Conservation (phyloP, 148 eudicot genomes). For the Arbutus unedo region DNA sequence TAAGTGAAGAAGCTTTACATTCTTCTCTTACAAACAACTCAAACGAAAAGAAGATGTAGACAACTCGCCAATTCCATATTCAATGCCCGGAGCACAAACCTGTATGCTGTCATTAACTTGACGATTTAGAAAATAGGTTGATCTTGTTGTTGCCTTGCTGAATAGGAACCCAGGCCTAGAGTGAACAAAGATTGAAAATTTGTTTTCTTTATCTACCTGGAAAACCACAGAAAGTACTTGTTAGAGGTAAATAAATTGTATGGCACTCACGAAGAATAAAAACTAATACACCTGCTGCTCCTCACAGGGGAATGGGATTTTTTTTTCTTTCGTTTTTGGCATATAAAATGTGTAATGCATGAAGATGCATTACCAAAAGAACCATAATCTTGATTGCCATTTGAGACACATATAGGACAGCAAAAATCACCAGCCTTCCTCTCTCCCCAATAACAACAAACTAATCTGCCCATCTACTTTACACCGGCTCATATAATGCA, state of each 20-base stretch:
- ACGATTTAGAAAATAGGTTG: conserved; percentile 65
- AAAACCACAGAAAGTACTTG: conserved; percentile 20
- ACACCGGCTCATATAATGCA: neutral
- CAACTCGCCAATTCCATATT: neutral
- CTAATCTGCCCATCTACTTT: neutral
- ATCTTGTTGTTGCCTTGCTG: conserved; percentile 69
- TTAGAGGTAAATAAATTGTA: neutral
- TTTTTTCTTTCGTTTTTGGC: neutral
- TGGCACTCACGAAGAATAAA: neutral
- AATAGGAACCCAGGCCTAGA: conserved; percentile 88
- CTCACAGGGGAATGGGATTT: neutral
- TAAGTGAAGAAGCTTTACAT: neutral
- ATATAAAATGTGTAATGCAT: neutral
- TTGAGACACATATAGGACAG: neutral
- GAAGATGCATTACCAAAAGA: neutral
- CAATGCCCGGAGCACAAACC: conserved; percentile 41
- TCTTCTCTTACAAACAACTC: neutral
- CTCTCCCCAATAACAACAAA: neutral
- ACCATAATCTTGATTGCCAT: neutral
- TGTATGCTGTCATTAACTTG: conserved; percentile 82
- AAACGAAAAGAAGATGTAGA: neutral
- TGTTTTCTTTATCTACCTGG: conserved; percentile 72
- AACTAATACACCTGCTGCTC: neutral
- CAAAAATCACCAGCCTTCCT: neutral
- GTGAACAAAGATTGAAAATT: conserved; percentile 77